Conservation (phyloP, 2,329 filamentous ascomycete species). For the Fusarium veterinarium region DNA sequence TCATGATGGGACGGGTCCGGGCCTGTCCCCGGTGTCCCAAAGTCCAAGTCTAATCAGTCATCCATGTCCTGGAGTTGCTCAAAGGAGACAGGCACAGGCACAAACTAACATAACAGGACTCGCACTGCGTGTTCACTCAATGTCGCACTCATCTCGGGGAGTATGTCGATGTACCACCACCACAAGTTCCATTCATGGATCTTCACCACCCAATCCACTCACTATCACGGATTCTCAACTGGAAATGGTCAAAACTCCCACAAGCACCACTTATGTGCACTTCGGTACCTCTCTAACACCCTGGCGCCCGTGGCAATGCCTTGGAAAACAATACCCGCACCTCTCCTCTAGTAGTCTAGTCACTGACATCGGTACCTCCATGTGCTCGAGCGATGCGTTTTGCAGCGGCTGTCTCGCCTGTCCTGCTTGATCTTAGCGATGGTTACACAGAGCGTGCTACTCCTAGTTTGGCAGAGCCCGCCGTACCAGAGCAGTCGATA, state of each 20-base stretch:
- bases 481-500: conserved; percentile 26
- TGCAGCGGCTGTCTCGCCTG: conserved; percentile 34
- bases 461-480: conserved; percentile 33
- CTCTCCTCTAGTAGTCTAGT: not conserved
- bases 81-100: conserved; percentile 1
- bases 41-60: conserved; percentile 21
- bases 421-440: conserved; percentile 24
- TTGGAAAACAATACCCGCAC: conserved; percentile 29
- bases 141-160: conserved; percentile 4
- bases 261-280: conserved; percentile 11
- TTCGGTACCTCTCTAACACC: not conserved
- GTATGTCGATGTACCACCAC: not conserved
- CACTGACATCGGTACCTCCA: conserved; percentile 3
- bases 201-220: conserved; percentile 23
- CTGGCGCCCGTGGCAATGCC: conserved; percentile 1
- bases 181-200: conserved; percentile 18
- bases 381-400: not conserved
- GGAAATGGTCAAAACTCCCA: conserved; percentile 21
- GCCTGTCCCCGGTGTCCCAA: not conserved
- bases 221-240: conserved; percentile 4
- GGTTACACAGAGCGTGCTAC: conserved; percentile 43
- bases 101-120: not conserved
- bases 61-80: not conserved
- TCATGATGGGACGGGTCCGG: conserved; percentile 12
- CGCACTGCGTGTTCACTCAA: not conserved